Evolutionary conservation across 495 filamentous ascomycete species (phyloP), one percentile per base, ranked within the genome.

Genomic region (Tuber indicum): DNA sequence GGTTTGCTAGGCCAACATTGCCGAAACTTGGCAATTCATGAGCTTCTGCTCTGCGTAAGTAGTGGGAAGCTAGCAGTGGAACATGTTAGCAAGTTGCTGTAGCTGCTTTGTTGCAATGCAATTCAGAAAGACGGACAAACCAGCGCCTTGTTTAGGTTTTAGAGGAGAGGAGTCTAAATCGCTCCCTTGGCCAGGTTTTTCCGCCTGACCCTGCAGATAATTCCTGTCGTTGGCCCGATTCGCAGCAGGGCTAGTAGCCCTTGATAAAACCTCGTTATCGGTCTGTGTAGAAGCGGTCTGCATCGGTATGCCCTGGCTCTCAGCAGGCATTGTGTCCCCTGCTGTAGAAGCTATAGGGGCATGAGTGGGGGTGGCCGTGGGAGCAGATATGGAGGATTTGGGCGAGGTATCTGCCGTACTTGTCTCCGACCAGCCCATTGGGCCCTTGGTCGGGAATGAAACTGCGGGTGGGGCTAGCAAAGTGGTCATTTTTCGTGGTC

Each of bases 281-380:
- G 77, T 76, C 58, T 80, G 77, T 74, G 78, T 76, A 72, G 78
- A 80, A 62, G 74, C 32, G 71, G 78, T 58, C 46, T 76, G 77
- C 77, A 80, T 76, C 71, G 73, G 46, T 43, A 72, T 42, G 44
- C 70, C 73, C 71, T 43, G 78, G 66, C 69, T 72, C 12, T 14
- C 58, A 36, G 26, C 58, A 36, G 58, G 19, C 12, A 36, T 66
- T 66, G 58, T 32, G 58, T 19, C 26, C 26, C 2, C 58, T 66
- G 26, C 26, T 19, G 12, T 36, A 36, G 58, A 16, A 17, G 26
- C 58, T 1, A 66, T 36, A 66, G 58, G 58, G 26, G 26, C 14
- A 36, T 36, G 58, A 17, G 58, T 7, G 26, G 26, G 52, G 52
- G n/a, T 62, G 12, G n/a, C 58, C 26, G 58, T 26, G n/a, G 58